Evolutionary conservation across 805 yeast species (phyloP).

Genomic region (Wickerhamomyces pijperi): DNA sequence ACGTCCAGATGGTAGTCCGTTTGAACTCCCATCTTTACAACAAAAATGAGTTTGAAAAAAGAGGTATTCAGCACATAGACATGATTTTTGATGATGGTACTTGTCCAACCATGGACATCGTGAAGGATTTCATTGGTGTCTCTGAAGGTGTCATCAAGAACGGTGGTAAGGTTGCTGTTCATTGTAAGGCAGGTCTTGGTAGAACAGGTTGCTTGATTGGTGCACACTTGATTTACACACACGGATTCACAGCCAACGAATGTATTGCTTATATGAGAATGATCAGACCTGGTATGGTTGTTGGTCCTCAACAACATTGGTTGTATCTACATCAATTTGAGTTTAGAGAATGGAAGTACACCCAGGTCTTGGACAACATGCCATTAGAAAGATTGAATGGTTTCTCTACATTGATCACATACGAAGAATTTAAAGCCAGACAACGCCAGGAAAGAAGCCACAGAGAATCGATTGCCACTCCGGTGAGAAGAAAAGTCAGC

Average conservation of each 20-base stretch:
- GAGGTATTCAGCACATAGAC: slow-evolving; percentile 83
- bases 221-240: slow-evolving; percentile 90
- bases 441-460: slow-evolving; percentile 21
- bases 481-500: slow-evolving; percentile 58
- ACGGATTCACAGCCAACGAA: slow-evolving; percentile 94
- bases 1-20: slow-evolving; percentile 84
- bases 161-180: slow-evolving; percentile 96
- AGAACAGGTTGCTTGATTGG: slow-evolving; percentile 97
- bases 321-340: slow-evolving; percentile 90
- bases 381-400: slow-evolving; percentile 64
- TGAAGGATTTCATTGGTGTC: slow-evolving; percentile 87
- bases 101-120: slow-evolving; percentile 91
- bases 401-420: slow-evolving; percentile 45
- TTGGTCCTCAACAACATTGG: slow-evolving; percentile 99
- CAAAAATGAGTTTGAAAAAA: slow-evolving; percentile 66
- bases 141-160: slow-evolving; percentile 78
- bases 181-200: slow-evolving; percentile 96
- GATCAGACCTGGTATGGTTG: slow-evolving; percentile 99
- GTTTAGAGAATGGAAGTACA: slow-evolving; percentile 91
- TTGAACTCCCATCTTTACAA: slow-evolving; percentile 88
- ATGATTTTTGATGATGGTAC: slow-evolving; percentile 98
- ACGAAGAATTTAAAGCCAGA: slow-evolving; percentile 51
- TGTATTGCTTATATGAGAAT: slow-evolving; percentile 95
- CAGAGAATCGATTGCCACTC: slow-evolving; percentile 49
- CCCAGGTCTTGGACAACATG: slow-evolving; percentile 67